Percentiles rank a stretch among this genome's conserved stretches.
These are phyloP conservation scores for Heterobasidion irregulare DNA, from an alignment of 1,284 basidiomycete genomes.

Conservation along the genomic window DNA sequence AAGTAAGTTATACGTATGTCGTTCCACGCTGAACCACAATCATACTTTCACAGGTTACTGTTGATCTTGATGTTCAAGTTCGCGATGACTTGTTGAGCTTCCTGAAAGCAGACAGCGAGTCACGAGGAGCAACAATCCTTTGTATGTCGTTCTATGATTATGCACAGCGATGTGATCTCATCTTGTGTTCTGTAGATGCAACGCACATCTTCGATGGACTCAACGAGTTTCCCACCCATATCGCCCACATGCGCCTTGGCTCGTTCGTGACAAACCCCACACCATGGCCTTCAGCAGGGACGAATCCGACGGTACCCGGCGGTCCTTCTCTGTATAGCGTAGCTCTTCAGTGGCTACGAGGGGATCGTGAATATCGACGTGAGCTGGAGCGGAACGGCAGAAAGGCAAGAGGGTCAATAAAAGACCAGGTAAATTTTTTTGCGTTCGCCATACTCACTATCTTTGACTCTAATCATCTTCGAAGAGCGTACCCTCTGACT, in stretches of 20 bases:
- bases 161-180: constrained; percentile 1
- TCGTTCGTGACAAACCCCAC: constrained; percentile 58
- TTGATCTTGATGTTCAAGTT: constrained; percentile 97
- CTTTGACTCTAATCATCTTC: constrained; percentile 2
- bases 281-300: constrained; percentile 49
- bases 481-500: constrained; percentile 59
- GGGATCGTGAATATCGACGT: constrained; percentile 65
- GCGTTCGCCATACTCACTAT: not conserved
- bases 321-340: constrained; percentile 56
- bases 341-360: constrained; percentile 79
- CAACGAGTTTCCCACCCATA: constrained; percentile 79
- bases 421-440: constrained; percentile 39
- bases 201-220: constrained; percentile 96
- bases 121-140: constrained; percentile 82
- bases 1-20: constrained; percentile 38
- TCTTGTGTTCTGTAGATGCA: constrained; percentile 49
- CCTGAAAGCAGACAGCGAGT: constrained; percentile 76
- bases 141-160: constrained; percentile 41
- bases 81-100: constrained; percentile 87
- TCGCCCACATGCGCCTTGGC: constrained; percentile 85
- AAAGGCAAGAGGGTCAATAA: constrained; percentile 64
- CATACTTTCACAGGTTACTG: constrained; percentile 63
- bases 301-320: constrained; percentile 3
- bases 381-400: constrained; percentile 51
- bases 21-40: not conserved